These are phyloP conservation scores for Fusarium penzigii DNA, from an alignment of 2,329 filamentous ascomycete genomes.

Conservation along the genomic window DNA sequence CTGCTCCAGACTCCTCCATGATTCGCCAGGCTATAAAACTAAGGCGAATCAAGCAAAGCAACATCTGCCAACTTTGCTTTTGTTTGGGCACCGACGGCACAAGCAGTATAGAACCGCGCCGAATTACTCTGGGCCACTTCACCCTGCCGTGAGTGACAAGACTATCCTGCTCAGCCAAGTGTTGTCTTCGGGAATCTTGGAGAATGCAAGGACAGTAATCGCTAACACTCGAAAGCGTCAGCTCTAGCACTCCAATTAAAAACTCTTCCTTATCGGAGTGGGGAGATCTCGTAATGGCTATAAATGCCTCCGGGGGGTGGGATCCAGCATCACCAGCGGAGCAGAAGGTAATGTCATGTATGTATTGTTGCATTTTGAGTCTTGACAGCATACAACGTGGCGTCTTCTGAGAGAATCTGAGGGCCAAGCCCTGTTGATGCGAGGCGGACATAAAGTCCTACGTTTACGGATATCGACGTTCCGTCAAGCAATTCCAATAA, in stretches of 20 bases:
- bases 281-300: background rate
- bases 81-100: background rate
- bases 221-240: background rate
- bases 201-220: background rate
- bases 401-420: background rate
- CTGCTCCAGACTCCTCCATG: background rate
- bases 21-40: background rate
- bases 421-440: background rate
- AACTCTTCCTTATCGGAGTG: background rate
- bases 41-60: background rate
- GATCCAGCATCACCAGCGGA: background rate
- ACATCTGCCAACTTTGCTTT: background rate
- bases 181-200: too few relatives aligned
- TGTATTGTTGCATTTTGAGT: background rate
- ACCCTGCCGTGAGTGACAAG: background rate
- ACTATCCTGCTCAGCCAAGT: too few relatives aligned
- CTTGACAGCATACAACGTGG: background rate
- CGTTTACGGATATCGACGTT: background rate
- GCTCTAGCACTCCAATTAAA: background rate
- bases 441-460: background rate
- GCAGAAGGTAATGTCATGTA: background rate
- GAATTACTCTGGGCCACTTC: background rate
- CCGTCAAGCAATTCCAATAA: background rate
- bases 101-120: background rate
- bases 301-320: background rate